Evolutionary conservation across 2,329 filamentous ascomycete genomes (phyloP).

Genomic region (Alternaria arbusti): DNA sequence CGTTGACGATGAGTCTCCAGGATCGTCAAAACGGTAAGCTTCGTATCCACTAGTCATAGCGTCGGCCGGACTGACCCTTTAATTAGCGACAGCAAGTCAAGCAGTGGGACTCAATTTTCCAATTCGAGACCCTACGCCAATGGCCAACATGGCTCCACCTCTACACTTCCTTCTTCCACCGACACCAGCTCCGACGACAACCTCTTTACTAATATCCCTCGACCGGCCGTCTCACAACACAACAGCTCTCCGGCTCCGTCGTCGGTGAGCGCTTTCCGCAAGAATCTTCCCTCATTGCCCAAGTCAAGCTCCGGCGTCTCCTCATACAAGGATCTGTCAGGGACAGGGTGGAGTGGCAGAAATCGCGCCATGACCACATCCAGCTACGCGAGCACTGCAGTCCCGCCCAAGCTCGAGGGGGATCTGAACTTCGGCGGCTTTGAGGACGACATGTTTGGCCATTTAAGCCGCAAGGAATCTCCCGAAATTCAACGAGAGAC

Average conservation of each 20-base stretch:
- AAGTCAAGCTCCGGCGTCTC: slow-evolving; percentile 29
- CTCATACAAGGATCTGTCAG: slow-evolving; percentile 24
- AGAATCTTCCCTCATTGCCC: slow-evolving; percentile 38
- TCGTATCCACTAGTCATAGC: slow-evolving; percentile 26
- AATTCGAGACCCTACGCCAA: slow-evolving; percentile 45
- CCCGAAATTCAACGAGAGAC: slow-evolving; percentile 32
- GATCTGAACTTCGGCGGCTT: slow-evolving; percentile 44
- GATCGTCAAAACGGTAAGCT: slow-evolving; percentile 46
- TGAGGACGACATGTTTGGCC: slow-evolving; percentile 61
- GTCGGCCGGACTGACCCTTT: slow-evolving; percentile 35
- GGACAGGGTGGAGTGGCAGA: slow-evolving; percentile 19
- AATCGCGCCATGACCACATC: slow-evolving; percentile 56
- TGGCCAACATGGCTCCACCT: slow-evolving; percentile 46
- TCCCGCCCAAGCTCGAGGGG: slow-evolving; percentile 59
- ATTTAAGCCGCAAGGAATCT: slow-evolving; percentile 38
- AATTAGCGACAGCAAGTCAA: slow-evolving; percentile 50
- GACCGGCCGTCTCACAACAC: slow-evolving; percentile 38
- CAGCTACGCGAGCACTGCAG: slow-evolving; percentile 56
- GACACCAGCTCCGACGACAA: slow-evolving; percentile 48
- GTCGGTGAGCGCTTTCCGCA: slow-evolving; percentile 29
- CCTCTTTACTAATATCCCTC: slow-evolving; percentile 42
- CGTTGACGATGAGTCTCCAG: slow-evolving; percentile 45
- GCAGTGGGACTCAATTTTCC: slow-evolving; percentile 47
- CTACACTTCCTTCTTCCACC: slow-evolving; percentile 50
- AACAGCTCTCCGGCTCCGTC: slow-evolving; percentile 37